phyloP scores from a whole-genome alignment of 768 basidiomycete species.

The Jaapia argillacea region DNA sequence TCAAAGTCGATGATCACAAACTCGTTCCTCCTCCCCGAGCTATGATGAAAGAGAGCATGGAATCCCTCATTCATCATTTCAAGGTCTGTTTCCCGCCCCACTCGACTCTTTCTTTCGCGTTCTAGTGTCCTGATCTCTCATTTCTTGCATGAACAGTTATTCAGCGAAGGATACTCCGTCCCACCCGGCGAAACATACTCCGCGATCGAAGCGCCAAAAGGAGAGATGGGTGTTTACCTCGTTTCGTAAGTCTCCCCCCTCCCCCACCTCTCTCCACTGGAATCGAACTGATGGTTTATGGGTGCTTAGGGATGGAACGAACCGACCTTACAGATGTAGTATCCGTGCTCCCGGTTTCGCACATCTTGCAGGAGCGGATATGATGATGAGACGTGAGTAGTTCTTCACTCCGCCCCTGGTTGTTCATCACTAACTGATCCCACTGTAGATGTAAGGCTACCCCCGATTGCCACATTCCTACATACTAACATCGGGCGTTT shows the following conservation, averaged over 20 bases:
- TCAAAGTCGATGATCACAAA: conserved; percentile 97
- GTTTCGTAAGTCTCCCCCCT: conserved; percentile 58
- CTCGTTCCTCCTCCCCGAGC: conserved; percentile 93
- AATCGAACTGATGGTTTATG: background rate
- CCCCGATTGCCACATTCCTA: too few species aligned
- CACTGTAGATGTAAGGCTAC: conserved; percentile 27
- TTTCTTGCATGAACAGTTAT: conserved; percentile 60
- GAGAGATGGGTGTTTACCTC: conserved; percentile 98
- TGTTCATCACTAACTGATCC: conserved; percentile 5
- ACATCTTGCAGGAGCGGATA: conserved; percentile 91
- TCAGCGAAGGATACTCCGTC: conserved; percentile 94
- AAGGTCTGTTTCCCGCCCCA: conserved; percentile 40
- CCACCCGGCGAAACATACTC: conserved; percentile 94
- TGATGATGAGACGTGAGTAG: conserved; percentile 89
- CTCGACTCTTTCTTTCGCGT: background rate
- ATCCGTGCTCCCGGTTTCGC: conserved; percentile 96
- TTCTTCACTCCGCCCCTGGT: conserved; percentile 7
- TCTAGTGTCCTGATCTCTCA: background rate
- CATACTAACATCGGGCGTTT: too few species aligned
- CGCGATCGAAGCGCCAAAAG: conserved; percentile 97
- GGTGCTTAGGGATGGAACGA: conserved; percentile 69
- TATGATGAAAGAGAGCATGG: conserved; percentile 99
- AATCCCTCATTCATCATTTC: conserved; percentile 96
- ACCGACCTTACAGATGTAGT: conserved; percentile 94
- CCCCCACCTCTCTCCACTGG: background rate